Evolutionary conservation across 2,329 filamentous ascomycete genomes (phyloP), one percentile per base, ranked within the genome.

Genomic region (Helicocarpus griseus): DNA sequence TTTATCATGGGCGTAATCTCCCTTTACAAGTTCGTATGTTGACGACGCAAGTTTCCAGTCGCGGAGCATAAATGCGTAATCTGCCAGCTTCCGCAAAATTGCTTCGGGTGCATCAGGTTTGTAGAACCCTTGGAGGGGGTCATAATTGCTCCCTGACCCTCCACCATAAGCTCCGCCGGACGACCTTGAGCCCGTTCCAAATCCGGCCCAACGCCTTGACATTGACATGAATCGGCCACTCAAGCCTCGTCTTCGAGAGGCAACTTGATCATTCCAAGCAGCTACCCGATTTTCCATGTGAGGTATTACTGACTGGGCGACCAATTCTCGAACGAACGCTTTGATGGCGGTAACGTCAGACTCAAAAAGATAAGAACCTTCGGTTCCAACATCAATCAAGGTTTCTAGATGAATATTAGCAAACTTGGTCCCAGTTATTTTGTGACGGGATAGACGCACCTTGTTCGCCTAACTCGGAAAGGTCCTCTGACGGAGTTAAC

Each of bases 181-280:
- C 1, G 81, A 79, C 44, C 85, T 80, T 19, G 81, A 81, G 45
- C 77, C 75, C 41, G 79, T 76, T 29, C 89, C 87, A 61, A 97
- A 95, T 1, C 84, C 83, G 6, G 87, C 81, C 82, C 89, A 97
- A 59, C 89, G 85, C 63, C 93, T 90, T 0, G 90, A 95, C 52
- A 98, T 76, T 8, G 86, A 95, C 77, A 95, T 89, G 68, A 98
- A 91, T n/a, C 89, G 82, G 9, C 94, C 94, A 51, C 87, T 87
- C 45, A 98, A 77, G 13, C 94, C 94, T 62, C 89, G 83, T 52
- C 94, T 79, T 53, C 88, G 81, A 11, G 94, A 96, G 14, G 91
- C 90, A 24, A 97, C 87, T 67, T 97, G 91, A 61, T 98, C 93
- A 63, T 98, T 98, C 94, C 93, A 98, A 4, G 89, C 77, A 5